Conservation (phyloP, 2,329 filamentous ascomycete genomes). For the Ceratocystis albifundus region DNA sequence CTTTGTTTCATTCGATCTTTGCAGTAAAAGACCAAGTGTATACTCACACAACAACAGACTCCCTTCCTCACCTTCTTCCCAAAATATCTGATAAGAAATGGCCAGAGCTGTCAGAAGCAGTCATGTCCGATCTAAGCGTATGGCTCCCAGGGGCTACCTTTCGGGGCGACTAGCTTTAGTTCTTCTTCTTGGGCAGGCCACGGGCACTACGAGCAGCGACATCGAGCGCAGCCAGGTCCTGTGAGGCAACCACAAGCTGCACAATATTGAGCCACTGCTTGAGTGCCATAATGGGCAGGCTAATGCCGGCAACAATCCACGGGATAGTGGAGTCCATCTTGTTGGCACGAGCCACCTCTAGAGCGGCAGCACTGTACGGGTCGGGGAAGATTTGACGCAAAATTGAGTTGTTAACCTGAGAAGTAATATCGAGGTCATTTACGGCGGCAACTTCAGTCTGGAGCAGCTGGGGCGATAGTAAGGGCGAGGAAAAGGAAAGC, state of each 20-base stretch:
- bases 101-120: background rate
- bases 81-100: background rate
- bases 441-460: constrained; percentile 32
- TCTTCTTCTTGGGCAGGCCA: constrained; percentile 42
- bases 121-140: background rate
- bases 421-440: constrained; percentile 48
- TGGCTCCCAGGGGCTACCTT: no score
- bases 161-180: constrained; percentile 6
- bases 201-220: constrained; percentile 46
- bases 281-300: constrained; percentile 72
- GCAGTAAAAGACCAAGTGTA: background rate
- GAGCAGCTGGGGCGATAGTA: constrained; percentile 73
- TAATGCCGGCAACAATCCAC: constrained; percentile 66
- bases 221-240: constrained; percentile 89
- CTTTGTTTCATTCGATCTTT: background rate
- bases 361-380: constrained; percentile 81
- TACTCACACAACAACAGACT: background rate
- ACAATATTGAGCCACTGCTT: constrained; percentile 94
- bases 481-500: constrained; percentile 87
- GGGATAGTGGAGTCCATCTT: constrained; percentile 65
- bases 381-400: constrained; percentile 70
- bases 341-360: constrained; percentile 87
- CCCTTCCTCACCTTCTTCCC: background rate
- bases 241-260: constrained; percentile 85
- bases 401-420: constrained; percentile 56